Evolutionary conservation across 495 filamentous ascomycete species (phyloP), one percentile per base, ranked within the genome.

Genomic region (Sabuloglossum arenarium): DNA sequence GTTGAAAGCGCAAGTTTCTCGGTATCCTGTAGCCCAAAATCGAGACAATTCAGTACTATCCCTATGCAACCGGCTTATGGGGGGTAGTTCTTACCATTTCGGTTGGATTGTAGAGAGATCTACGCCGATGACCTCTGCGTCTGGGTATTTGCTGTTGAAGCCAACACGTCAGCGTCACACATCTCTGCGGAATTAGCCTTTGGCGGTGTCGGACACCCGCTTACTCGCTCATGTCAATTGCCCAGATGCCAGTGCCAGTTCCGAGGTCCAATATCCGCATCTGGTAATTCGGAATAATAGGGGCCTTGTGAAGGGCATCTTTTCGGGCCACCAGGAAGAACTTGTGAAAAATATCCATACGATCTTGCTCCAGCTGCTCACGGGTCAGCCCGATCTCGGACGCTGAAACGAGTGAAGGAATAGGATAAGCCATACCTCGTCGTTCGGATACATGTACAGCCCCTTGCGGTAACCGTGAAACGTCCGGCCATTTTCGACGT

Each of bases 231-330:
- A 95, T 81, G 60, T 91, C 84, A 62, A 93, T 89, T 23, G 79
- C 76, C 89, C 89, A 95, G 50, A 94, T 90, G 5, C 89, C 88
- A 0, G 89, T 94, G 11, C 89, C 89, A 59, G 82, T 86, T 27
- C 89, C 89, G 50, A 94, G 65, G 65, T 96, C 89, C 24, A 96
- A 69, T 39, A 94, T 80, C 24, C 77, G 68, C 6, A 70, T 68
- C 29, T 47, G 58, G 21, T 63, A 70, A 3, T 60, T 64, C 2
- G 72, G 69, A 28, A 69, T 69, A 11, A 88, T 72, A 0, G 82
- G 75, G 25, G 76, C 73, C 43, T 60, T 67, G 58, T 80, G 73
- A 21, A 80, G 68, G 60, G 71, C 66, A 59, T 81, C 71, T 56
- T 72, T 57, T 65, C 86, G 80, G 21, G 80, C 81, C 6, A 85